A percentile compares a stretch with the other conserved stretches of the same genome.
Evolutionary conservation across 768 basidiomycete species (phyloP).

Genomic region (Amanita rubescens): DNA sequence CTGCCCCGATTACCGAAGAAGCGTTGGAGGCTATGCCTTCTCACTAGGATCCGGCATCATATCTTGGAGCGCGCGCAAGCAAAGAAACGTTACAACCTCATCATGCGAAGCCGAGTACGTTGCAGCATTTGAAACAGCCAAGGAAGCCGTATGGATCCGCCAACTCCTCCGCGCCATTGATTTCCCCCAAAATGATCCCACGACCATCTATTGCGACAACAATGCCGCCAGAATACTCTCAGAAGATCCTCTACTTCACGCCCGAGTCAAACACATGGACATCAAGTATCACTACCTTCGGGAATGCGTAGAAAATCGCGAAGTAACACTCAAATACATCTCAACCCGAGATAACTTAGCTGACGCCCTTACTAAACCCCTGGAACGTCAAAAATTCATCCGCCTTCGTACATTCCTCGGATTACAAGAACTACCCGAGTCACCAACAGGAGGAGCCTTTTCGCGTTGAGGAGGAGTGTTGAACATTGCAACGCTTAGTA

Average conservation of each 20-base stretch:
- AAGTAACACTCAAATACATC: conserved; percentile 22
- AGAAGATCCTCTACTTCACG: conserved; percentile 27
- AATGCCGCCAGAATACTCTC: conserved; percentile 26
- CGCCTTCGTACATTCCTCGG: conserved; percentile 14
- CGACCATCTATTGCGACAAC: conserved; percentile 26
- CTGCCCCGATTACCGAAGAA: conserved; percentile 12
- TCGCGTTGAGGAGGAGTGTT: conserved; percentile 24
- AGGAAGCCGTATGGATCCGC: conserved; percentile 24
- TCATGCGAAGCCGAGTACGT: conserved; percentile 34
- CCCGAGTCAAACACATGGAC: conserved; percentile 35
- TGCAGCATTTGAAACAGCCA: conserved; percentile 20
- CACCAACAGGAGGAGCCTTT: conserved; percentile 14
- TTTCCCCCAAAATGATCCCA: background rate
- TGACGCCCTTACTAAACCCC: conserved; percentile 34
- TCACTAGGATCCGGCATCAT: conserved; percentile 11
- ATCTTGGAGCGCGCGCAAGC: conserved; percentile 16
- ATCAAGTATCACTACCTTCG: conserved; percentile 32
- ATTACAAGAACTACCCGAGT: conserved; percentile 1
- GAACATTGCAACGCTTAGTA: too few relatives aligned
- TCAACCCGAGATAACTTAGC: conserved; percentile 27
- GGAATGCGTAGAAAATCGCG: conserved; percentile 20
- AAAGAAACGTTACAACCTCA: conserved; percentile 25
- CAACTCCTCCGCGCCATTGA: background rate
- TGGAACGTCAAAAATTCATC: conserved; percentile 14
- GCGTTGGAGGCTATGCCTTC: conserved; percentile 15